Evolutionary conservation across 805 yeast genomes (phyloP).

Genomic region (Schwanniomyces pseudopolymorphus): DNA sequence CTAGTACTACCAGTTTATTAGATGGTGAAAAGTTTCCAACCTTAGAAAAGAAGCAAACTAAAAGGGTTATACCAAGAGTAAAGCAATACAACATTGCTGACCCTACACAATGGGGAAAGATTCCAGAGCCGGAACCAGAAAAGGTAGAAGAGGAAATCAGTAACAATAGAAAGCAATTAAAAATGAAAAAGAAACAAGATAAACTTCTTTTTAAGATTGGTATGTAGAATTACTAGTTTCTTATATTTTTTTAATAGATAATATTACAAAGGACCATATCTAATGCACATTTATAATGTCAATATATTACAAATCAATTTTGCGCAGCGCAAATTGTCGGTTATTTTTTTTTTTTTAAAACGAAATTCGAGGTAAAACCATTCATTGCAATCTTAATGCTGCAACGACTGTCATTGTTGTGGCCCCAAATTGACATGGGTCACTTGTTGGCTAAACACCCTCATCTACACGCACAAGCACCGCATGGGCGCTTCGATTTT

Average conservation of each 20-base stretch:
- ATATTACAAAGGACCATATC: too few relatives aligned
- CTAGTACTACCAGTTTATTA: constrained; percentile 10
- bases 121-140: neutral
- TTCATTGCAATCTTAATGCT: neutral
- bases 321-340: too few relatives aligned
- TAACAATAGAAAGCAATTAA: constrained; percentile 13
- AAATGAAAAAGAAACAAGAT: constrained; percentile 19
- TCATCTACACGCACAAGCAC: neutral
- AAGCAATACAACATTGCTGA: constrained; percentile 39
- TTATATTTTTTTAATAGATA: too few relatives aligned
- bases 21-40: constrained; percentile 48
- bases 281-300: too few relatives aligned
- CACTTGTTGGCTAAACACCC: constrained; percentile 1
- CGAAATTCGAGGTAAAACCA: neutral
- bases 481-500: constrained; percentile 9
- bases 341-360: too few relatives aligned
- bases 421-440: neutral
- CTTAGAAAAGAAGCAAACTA: constrained; percentile 38
- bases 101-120: constrained; percentile 20
- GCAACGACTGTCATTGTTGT: neutral
- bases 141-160: constrained; percentile 7
- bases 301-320: too few relatives aligned
- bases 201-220: constrained; percentile 9
- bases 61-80: constrained; percentile 54
- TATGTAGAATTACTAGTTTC: too few relatives aligned